Percentiles rank a stretch among this genome's conserved stretches.
These are phyloP conservation scores for Tolypocladium ophioglossoides DNA, from an alignment of 2,329 filamentous ascomycete genomes.

Conservation along the genomic window DNA sequence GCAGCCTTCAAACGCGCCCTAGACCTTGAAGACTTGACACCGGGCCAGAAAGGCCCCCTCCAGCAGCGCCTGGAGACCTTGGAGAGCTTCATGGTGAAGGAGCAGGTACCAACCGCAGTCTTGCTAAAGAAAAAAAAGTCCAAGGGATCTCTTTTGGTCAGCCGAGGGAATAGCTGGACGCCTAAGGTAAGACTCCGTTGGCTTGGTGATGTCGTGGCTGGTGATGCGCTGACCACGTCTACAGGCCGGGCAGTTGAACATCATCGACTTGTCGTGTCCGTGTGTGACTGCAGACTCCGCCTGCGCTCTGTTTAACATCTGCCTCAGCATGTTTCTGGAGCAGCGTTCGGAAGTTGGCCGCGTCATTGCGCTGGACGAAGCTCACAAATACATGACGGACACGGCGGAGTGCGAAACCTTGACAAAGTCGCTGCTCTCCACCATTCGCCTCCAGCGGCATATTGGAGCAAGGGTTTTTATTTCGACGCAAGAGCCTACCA, in stretches of 20 bases:
- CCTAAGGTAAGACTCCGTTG: conserved; percentile 6
- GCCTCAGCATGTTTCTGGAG: conserved; percentile 54
- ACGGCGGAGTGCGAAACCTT: conserved; percentile 44
- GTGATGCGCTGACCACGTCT: background rate
- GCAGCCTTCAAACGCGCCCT: conserved; percentile 27
- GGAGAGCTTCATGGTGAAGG: conserved; percentile 41
- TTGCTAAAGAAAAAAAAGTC: background rate
- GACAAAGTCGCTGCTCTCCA: conserved; percentile 49
- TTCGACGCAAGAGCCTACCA: conserved; percentile 67
- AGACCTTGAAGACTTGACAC: conserved; percentile 24
- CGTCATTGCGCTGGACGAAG: conserved; percentile 64
- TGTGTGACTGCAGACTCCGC: conserved; percentile 57
- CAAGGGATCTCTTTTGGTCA: background rate
- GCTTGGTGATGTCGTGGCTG: background rate
- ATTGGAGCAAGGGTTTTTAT: conserved; percentile 56
- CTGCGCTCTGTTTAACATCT: conserved; percentile 64
- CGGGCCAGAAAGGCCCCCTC: conserved; percentile 43
- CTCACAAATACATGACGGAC: conserved; percentile 62
- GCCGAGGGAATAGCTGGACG: conserved; percentile 8
- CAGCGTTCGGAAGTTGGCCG: conserved; percentile 35
- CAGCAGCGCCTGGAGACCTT: conserved; percentile 29
- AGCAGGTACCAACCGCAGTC: conserved; percentile 5
- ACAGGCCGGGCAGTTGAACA: conserved; percentile 23
- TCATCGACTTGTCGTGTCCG: conserved; percentile 61
- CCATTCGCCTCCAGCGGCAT: conserved; percentile 63